Evolutionary conservation across 805 yeast genomes (phyloP).

Genomic region (Yarrowia sp.): DNA sequence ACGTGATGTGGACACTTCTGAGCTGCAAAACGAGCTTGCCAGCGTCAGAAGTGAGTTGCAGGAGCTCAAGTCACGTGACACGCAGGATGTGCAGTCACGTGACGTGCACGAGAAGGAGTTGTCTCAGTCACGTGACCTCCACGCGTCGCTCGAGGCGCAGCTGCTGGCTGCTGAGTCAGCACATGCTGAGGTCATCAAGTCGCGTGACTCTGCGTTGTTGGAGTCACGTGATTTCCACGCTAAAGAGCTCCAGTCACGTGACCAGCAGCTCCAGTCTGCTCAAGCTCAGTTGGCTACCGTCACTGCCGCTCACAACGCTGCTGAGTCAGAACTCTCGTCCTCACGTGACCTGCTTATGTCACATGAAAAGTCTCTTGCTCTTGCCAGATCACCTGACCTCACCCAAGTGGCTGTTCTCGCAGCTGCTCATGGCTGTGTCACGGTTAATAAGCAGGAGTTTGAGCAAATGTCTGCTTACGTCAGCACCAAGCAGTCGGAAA

Average conservation of each 20-base stretch:
- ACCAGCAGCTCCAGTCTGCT: neutral
- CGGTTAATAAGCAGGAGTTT: neutral
- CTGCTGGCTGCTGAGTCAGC: too few species aligned
- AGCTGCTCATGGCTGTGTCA: neutral
- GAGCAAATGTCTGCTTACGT: slow-evolving; percentile 20
- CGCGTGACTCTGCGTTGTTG: too few species aligned
- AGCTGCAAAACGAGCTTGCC: neutral
- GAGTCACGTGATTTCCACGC: too few species aligned
- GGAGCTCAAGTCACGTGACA: neutral
- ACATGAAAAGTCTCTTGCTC: neutral
- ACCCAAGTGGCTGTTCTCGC: slow-evolving; percentile 4
- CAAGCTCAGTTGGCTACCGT: neutral
- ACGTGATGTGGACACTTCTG: too few species aligned
- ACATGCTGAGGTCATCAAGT: too few species aligned
- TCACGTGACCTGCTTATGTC: neutral
- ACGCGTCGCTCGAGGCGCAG: too few species aligned
- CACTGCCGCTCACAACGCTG: too few species aligned
- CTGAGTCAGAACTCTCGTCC: neutral
- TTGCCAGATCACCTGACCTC: slow-evolving; percentile 5
- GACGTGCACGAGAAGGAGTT: too few species aligned
- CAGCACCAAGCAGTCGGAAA: neutral
- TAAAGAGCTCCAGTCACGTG: too few species aligned
- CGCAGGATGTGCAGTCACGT: neutral
- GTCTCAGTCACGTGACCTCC: too few species aligned
- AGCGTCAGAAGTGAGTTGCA: neutral